Evolutionary conservation across 1,284 basidiomycete genomes (phyloP).

Genomic region (Fomitopsis palustris): DNA sequence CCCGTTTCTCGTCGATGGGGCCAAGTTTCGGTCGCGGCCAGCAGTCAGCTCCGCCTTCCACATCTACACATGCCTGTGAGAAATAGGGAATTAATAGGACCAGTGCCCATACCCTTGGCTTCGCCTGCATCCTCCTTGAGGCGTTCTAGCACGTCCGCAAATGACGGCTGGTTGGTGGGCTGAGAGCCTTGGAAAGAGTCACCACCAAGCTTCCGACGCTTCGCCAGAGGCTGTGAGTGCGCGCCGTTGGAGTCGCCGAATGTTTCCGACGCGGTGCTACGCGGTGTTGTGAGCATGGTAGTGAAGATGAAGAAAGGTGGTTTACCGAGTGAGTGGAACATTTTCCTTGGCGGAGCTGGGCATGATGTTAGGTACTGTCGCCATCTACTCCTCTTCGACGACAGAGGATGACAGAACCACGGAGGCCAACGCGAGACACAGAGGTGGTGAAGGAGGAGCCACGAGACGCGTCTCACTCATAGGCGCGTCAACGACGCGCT

Average conservation of each 20-base stretch:
- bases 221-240: slow-evolving; percentile 43
- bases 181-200: slow-evolving; percentile 34
- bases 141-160: slow-evolving; percentile 74
- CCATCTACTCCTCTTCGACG: slow-evolving; percentile 8
- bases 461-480: slow-evolving; percentile 12
- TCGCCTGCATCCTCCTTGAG: slow-evolving; percentile 66
- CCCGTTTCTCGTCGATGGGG: slow-evolving; percentile 52
- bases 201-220: slow-evolving; percentile 56
- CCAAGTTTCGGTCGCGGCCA: slow-evolving; percentile 76
- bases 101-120: slow-evolving; percentile 41
- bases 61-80: slow-evolving; percentile 31
- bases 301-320: slow-evolving; percentile 5
- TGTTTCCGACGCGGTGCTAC: slow-evolving; percentile 15
- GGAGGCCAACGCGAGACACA: slow-evolving; percentile 2
- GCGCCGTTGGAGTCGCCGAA: slow-evolving; percentile 17
- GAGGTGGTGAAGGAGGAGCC: neutral
- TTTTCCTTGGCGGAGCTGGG: slow-evolving; percentile 25
- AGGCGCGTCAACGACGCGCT: slow-evolving; percentile 19
- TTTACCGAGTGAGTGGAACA: slow-evolving; percentile 21
- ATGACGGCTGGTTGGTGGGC: slow-evolving; percentile 44
- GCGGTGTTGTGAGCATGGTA: neutral
- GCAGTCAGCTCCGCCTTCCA: slow-evolving; percentile 70
- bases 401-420: neutral
- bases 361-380: slow-evolving; percentile 7
- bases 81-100: too few species aligned